Conservation (phyloP, 2,329 filamentous ascomycete species). For the Emergomyces orientalis region DNA sequence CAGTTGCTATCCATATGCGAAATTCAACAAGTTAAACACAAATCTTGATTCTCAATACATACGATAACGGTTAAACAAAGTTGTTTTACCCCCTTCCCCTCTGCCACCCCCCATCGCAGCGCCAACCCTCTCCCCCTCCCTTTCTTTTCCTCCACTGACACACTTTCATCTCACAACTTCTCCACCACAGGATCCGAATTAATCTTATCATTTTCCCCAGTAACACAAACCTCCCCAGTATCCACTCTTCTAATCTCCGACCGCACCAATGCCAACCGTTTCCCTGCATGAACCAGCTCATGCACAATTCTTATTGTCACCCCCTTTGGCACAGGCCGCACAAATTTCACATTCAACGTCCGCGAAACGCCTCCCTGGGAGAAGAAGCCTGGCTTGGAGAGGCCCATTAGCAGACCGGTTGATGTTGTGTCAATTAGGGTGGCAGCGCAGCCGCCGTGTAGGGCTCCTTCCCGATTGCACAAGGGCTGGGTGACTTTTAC, state of each 20-base stretch:
- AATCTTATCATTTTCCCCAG: slow-evolving; percentile 57
- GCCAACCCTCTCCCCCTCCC: too few species aligned
- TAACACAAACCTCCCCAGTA: slow-evolving; percentile 46
- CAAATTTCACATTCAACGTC: slow-evolving; percentile 57
- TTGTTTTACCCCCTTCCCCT: too few species aligned
- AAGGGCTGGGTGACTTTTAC: slow-evolving; percentile 69
- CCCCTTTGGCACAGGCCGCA: slow-evolving; percentile 51
- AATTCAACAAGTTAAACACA: too few species aligned
- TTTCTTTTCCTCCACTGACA: too few species aligned
- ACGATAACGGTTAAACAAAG: too few species aligned
- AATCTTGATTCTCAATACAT: too few species aligned
- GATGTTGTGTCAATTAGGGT: slow-evolving; percentile 61
- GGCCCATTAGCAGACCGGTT: slow-evolving; percentile 47
- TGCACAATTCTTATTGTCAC: slow-evolving; percentile 45
- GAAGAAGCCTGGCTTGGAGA: slow-evolving; percentile 54
- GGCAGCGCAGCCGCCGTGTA: slow-evolving; percentile 72
- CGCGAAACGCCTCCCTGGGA: slow-evolving; percentile 54
- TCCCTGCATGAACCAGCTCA: slow-evolving; percentile 52
- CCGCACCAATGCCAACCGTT: slow-evolving; percentile 44
- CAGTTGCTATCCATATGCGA: too few species aligned
- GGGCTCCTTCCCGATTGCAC: slow-evolving; percentile 82
- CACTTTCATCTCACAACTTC: slow-evolving; percentile 11
- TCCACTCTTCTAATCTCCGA: slow-evolving; percentile 47
- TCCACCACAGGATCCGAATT: slow-evolving; percentile 44
- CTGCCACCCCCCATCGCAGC: too few species aligned